Base-by-base conservation (phyloP, 164 flowering plant genomes). In the Magnolia officinalis region DNA sequence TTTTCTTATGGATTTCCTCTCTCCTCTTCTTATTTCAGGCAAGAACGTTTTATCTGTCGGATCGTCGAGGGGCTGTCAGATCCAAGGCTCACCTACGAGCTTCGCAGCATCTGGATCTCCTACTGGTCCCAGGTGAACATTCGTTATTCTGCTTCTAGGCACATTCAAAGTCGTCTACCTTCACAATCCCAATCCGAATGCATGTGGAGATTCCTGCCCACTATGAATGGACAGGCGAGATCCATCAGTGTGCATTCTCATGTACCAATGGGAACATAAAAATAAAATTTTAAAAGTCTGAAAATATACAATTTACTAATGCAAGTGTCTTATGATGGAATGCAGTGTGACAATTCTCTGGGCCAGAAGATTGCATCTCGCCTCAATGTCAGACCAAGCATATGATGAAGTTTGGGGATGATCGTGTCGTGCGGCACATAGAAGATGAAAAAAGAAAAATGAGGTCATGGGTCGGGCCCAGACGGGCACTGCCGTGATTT, bases 281-380 rank as follows among this genome's bases (percentile, higher is more conserved):
- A 26, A 26, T 26, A 26, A 26, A 13, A 14, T n/a, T 16, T 65
- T 7, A 21, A 14, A 50, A n/a, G 10, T 49, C 4, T 11, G 45
- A 16, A 45, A 49, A 9, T 20, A 14, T 19, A 4, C 24, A 6
- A 24, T 16, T 71, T 49, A 24, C 10, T 6, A 45, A 10, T 49
- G 37, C 6, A 5, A 23, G 24, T 50, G 45, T 71, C 11, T 26
- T 14, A 45, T 71, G 19, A 6, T 67, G 23, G 19, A 73, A 49
- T 73, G 69, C 89, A 93, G 98, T 92, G 95, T 71, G 95, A 90
- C 85, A 89, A 78, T 72, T 85, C 97, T 72, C 87, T 93, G 75
- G 98, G 97, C 59, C 95, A 92, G 89, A 95, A 88, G 81, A 74
- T 95, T 14, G 94, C 97, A 61, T 83, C 88, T 66, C 93, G 92